These are phyloP conservation scores for Wickerhamomyces canadensis DNA, from an alignment of 805 yeast species.

Conservation along the genomic window DNA sequence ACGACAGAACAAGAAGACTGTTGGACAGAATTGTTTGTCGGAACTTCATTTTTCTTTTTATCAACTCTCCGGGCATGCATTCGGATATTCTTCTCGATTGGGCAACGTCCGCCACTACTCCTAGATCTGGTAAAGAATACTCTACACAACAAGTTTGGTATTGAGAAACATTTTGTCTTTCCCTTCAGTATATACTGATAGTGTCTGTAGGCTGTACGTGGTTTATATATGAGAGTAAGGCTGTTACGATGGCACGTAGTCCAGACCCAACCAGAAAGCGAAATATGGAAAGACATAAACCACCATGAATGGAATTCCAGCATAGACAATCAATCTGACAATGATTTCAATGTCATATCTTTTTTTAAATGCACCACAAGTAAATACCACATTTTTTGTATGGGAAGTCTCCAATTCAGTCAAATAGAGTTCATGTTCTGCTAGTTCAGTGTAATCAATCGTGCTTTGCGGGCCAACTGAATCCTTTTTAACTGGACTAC, in stretches of 20 bases:
- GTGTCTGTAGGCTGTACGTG: no score
- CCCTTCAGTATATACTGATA: no score
- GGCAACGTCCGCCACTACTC: no score
- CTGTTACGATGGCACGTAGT: conserved; percentile 4
- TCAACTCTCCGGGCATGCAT: no score
- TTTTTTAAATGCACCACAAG: conserved; percentile 47
- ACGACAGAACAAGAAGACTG: no score
- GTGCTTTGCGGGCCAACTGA: conserved; percentile 22
- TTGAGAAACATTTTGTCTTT: no score
- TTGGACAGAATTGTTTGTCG: no score
- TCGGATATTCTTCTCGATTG: no score
- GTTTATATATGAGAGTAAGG: no score
- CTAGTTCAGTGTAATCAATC: conserved; percentile 20
- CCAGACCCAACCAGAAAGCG: conserved; percentile 10
- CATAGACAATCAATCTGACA: conserved; percentile 73
- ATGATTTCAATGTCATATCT: conserved; percentile 72
- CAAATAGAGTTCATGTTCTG: conserved; percentile 17
- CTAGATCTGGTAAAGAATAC: no score
- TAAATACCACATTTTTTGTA: conserved; percentile 18
- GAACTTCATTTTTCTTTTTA: no score
- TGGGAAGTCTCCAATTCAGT: conserved; percentile 19
- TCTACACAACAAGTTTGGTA: no score
- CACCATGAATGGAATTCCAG: conserved; percentile 66
- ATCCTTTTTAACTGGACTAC: conserved; percentile 11
- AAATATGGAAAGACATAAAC: conserved; percentile 29